Percentiles rank a stretch among this genome's conserved stretches.
Conservation (phyloP, 2,329 filamentous ascomycete species). For the Coccinonectria pachysandricola region DNA sequence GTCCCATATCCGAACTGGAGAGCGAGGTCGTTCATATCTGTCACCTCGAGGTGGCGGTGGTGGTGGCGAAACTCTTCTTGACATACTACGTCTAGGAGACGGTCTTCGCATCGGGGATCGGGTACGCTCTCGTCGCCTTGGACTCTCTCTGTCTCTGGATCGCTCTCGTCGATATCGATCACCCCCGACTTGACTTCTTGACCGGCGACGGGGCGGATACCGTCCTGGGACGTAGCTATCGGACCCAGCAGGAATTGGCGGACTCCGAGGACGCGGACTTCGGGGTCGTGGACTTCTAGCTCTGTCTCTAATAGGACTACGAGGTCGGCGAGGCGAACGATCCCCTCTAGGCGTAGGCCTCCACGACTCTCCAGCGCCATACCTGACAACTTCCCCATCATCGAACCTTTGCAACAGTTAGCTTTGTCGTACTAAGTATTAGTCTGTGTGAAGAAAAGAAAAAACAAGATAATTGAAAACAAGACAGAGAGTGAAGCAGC, state of each 20-base stretch:
- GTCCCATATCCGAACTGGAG: slow-evolving; percentile 27
- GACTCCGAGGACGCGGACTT: slow-evolving; percentile 29
- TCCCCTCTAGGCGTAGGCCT: slow-evolving; percentile 45
- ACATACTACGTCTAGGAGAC: slow-evolving; percentile 29
- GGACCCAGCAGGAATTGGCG: slow-evolving; percentile 25
- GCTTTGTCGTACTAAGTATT: slow-evolving; percentile 2
- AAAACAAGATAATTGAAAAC: slow-evolving; percentile 3
- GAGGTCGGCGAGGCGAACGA: slow-evolving; percentile 31
- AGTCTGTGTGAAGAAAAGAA: slow-evolving; percentile 3
- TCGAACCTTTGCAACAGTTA: slow-evolving; percentile 37
- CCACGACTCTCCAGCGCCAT: slow-evolving; percentile 52
- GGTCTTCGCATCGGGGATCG: slow-evolving; percentile 28
- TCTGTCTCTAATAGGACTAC: slow-evolving; percentile 23
- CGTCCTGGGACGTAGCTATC: slow-evolving; percentile 38
- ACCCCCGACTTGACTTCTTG: slow-evolving; percentile 25
- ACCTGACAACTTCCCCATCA: slow-evolving; percentile 51
- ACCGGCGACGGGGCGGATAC: slow-evolving; percentile 31
- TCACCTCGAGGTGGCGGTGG: slow-evolving; percentile 27
- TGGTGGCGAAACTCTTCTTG: slow-evolving; percentile 25
- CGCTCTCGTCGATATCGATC: slow-evolving; percentile 33
- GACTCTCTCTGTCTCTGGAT: slow-evolving; percentile 30
- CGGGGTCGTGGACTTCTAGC: slow-evolving; percentile 27
- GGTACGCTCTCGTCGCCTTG: slow-evolving; percentile 26
- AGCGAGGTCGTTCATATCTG: slow-evolving; percentile 29
- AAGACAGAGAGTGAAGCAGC: slow-evolving; percentile 1